phyloP scores from a whole-genome alignment of 148 eudicot genomes.

The Selenicereus undatus region DNA sequence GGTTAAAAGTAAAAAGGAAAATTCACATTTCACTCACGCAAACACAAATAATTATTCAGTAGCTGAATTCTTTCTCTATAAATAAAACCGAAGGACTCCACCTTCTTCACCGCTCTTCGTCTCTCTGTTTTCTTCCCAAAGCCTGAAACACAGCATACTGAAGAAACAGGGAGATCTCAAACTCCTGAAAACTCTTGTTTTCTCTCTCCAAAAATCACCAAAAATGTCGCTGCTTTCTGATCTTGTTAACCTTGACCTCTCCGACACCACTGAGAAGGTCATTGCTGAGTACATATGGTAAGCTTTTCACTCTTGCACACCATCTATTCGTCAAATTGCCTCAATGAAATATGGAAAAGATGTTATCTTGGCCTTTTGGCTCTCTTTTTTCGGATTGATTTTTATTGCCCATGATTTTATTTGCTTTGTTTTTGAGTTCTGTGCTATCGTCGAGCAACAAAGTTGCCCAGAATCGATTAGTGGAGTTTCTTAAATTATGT shows the following conservation, averaged over 20 bases:
- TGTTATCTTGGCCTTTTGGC: background rate
- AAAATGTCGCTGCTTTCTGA: conserved; percentile 38
- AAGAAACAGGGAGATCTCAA: background rate
- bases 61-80: background rate
- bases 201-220: background rate
- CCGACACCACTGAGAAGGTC: conserved; percentile 46
- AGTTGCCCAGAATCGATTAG: background rate
- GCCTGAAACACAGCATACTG: background rate
- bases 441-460: background rate
- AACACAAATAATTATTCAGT: background rate
- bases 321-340: conserved; percentile 7
- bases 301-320: background rate
- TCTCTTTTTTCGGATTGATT: background rate
- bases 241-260: conserved; percentile 50
- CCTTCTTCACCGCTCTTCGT: conserved; percentile 1
- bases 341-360: background rate
- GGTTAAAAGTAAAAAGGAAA: background rate
- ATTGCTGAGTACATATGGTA: conserved; percentile 76
- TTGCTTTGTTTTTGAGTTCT: background rate
- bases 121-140: background rate
- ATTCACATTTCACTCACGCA: background rate
- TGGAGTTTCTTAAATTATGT: background rate
- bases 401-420: background rate
- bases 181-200: background rate
- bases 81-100: background rate